Percentiles rank a stretch among this genome's conserved stretches.
phyloP scores from a whole-genome alignment of 169 alveolate genomes.

The Plasmodium inui region DNA sequence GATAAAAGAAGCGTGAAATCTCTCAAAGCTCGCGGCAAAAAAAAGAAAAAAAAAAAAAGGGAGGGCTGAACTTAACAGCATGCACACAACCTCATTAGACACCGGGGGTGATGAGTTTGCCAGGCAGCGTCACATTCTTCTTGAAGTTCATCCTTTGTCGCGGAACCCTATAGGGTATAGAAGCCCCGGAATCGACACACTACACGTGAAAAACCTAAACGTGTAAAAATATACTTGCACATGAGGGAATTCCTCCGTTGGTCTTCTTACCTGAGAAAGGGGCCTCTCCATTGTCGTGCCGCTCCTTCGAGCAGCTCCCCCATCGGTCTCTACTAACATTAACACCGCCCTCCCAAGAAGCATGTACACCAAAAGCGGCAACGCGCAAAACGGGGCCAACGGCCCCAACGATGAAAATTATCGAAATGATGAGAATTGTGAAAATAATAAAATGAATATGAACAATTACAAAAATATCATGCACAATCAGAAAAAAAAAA shows the following conservation, averaged over 20 bases:
- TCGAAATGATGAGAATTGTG: slow-evolving; percentile 25
- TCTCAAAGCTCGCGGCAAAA: not conserved
- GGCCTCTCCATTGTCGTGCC: not conserved
- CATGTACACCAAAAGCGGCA: slow-evolving; percentile 22
- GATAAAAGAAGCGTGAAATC: not conserved
- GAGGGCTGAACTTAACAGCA: not conserved
- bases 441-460: slow-evolving; percentile 34
- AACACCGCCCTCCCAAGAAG: not conserved
- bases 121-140: not conserved
- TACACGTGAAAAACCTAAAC: not conserved
- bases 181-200: not conserved
- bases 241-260: not conserved
- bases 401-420: not conserved
- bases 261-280: not conserved
- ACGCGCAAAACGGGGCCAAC: not conserved
- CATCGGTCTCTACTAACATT: not conserved
- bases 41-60: too few species aligned
- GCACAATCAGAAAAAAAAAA: slow-evolving; percentile 42
- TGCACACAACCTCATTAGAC: not conserved
- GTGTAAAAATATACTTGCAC: not conserved
- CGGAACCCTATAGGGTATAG: not conserved
- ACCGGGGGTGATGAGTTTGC: not conserved
- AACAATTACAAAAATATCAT: slow-evolving; percentile 44
- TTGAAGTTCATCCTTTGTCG: not conserved
- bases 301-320: not conserved